phyloP scores from a whole-genome alignment of 1,284 basidiomycete species.

The Meira nashicola region DNA sequence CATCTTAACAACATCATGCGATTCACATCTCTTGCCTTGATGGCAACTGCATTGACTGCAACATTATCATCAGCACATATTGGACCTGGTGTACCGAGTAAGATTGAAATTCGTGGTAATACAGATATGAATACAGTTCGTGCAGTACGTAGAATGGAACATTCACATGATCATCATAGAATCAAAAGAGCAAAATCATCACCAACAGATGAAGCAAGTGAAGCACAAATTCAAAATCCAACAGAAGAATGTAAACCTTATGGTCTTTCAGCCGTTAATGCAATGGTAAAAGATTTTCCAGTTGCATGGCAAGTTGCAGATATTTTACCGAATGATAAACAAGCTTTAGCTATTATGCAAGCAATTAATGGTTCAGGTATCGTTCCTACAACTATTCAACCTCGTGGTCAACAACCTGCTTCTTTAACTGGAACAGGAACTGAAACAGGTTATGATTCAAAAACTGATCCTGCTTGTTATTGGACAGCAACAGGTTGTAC shows the following conservation, averaged over 20 bases:
- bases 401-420: background rate
- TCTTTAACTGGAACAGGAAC: constrained; percentile 6
- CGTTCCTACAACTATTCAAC: constrained; percentile 46
- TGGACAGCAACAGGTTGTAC: constrained; percentile 43
- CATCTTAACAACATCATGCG: too few relatives aligned
- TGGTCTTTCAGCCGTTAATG: constrained; percentile 24
- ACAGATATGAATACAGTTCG: too few relatives aligned
- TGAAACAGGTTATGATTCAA: constrained; percentile 12
- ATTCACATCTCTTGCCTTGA: too few relatives aligned
- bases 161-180: too few relatives aligned
- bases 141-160: too few relatives aligned
- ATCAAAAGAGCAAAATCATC: too few relatives aligned
- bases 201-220: background rate
- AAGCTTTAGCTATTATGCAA: constrained; percentile 50
- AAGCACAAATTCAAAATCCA: constrained; percentile 8
- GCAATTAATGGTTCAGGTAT: constrained; percentile 50
- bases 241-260: constrained; percentile 37
- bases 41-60: too few relatives aligned
- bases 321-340: constrained; percentile 53
- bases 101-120: too few relatives aligned
- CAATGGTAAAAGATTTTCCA: constrained; percentile 31
- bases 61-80: too few relatives aligned
- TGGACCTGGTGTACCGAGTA: too few relatives aligned
- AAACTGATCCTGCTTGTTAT: constrained; percentile 45
- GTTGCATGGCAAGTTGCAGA: constrained; percentile 53